Conservation (phyloP, 2,329 filamentous ascomycete genomes). For the Botrytis porri region DNA sequence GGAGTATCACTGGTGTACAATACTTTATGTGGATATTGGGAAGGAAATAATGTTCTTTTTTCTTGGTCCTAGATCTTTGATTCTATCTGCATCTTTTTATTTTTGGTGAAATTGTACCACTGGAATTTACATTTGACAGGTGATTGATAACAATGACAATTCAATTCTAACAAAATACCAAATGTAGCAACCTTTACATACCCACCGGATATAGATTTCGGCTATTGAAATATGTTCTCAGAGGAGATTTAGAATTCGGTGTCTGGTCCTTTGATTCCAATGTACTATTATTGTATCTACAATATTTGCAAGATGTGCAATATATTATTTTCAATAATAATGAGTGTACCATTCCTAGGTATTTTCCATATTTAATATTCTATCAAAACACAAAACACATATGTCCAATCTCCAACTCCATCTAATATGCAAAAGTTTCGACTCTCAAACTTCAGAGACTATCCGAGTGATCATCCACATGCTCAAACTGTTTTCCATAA, state of each 20-base stretch:
- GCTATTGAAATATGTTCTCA: not conserved
- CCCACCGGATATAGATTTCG: too few species aligned
- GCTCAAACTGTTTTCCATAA: constrained; percentile 15
- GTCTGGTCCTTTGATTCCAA: not conserved
- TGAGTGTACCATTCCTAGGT: not conserved
- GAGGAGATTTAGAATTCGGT: too few species aligned
- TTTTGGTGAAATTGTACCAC: not conserved
- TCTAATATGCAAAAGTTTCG: not conserved
- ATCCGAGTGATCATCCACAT: not conserved
- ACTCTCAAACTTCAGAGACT: not conserved
- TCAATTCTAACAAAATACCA: not conserved
- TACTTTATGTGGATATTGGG: not conserved
- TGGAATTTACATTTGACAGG: not conserved
- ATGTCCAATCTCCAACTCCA: not conserved
- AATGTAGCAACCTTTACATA: not conserved
- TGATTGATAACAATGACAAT: not conserved
- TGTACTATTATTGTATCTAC: not conserved
- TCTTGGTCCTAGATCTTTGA: not conserved
- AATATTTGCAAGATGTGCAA: not conserved
- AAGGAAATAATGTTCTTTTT: not conserved
- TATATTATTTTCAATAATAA: not conserved
- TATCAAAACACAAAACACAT: not conserved
- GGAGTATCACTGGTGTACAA: not conserved
- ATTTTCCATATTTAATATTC: not conserved
- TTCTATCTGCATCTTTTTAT: not conserved